Conservation (phyloP, 306 rosid species). For the Bauhinia variegata region DNA sequence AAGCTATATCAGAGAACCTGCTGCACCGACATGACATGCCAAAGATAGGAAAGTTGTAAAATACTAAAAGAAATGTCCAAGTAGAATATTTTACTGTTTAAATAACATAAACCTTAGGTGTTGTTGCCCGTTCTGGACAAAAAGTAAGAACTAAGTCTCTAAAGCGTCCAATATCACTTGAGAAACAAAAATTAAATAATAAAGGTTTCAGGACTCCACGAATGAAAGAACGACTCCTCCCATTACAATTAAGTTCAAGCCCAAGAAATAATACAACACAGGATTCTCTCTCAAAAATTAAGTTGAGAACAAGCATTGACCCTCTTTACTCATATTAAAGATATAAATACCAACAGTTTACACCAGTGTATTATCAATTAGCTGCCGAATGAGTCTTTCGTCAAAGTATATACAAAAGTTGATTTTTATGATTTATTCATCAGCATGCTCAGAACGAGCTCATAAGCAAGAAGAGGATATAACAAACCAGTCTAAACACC, state of each 20-base stretch:
- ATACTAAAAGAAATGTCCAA: conserved; percentile 1
- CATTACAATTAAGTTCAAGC: conserved; percentile 9
- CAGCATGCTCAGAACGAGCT: neutral
- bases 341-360: conserved; percentile 8
- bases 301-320: conserved; percentile 6
- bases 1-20: conserved; percentile 21
- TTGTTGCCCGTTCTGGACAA: neutral
- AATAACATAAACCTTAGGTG: conserved; percentile 11
- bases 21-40: conserved; percentile 1
- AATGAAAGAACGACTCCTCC: conserved; percentile 12
- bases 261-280: conserved; percentile 21
- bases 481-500: conserved; percentile 13
- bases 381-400: neutral
- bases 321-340: conserved; percentile 1
- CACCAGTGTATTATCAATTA: conserved; percentile 10
- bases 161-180: conserved; percentile 2
- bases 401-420: conserved; percentile 14
- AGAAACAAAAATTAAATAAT: conserved; percentile 11
- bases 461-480: neutral
- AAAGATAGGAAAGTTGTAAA: neutral
- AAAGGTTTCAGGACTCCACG: conserved; percentile 9
- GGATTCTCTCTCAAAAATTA: neutral
- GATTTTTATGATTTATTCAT: neutral
- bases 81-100: conserved; percentile 3
- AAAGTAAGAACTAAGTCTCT: neutral